Conservation (phyloP, 108 stramenopile species). For the Bacterosira constricta region DNA sequence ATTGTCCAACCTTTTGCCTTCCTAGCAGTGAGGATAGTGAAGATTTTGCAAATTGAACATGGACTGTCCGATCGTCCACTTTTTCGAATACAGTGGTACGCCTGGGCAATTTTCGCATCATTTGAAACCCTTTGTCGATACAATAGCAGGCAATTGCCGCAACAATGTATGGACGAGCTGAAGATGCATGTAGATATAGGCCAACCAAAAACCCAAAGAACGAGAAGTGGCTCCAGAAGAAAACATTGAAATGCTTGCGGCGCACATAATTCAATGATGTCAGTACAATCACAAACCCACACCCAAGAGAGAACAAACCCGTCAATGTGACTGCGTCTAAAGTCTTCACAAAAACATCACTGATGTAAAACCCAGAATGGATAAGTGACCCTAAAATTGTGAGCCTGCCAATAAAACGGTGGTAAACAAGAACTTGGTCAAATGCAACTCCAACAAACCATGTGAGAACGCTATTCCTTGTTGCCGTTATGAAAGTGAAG, state of each 20-base stretch:
- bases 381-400: slow-evolving; percentile 19
- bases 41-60: slow-evolving; percentile 21
- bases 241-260: slow-evolving; percentile 33
- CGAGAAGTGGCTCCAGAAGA: slow-evolving; percentile 31
- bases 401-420: slow-evolving; percentile 31
- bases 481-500: slow-evolving; percentile 25
- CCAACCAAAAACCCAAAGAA: slow-evolving; percentile 24
- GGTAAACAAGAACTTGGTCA: slow-evolving; percentile 29
- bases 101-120: slow-evolving; percentile 20
- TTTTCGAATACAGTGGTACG: slow-evolving; percentile 9
- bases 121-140: slow-evolving; percentile 19
- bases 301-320: slow-evolving; percentile 16
- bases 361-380: slow-evolving; percentile 30
- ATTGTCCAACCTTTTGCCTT: neutral
- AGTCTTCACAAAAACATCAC: slow-evolving; percentile 3
- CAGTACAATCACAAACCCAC: slow-evolving; percentile 10
- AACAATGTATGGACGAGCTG: slow-evolving; percentile 27
- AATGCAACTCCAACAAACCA: slow-evolving; percentile 34
- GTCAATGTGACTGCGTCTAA: slow-evolving; percentile 17
- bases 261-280: slow-evolving; percentile 28
- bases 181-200: slow-evolving; percentile 21
- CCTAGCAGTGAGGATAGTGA: neutral
- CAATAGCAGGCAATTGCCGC: slow-evolving; percentile 9
- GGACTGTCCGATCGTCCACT: slow-evolving; percentile 17
- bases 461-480: slow-evolving; percentile 20